Percentiles rank a stretch among this genome's conserved stretches.
phyloP scores from a whole-genome alignment of 2,329 filamentous ascomycete genomes.

The Intubia oerlemansii region DNA sequence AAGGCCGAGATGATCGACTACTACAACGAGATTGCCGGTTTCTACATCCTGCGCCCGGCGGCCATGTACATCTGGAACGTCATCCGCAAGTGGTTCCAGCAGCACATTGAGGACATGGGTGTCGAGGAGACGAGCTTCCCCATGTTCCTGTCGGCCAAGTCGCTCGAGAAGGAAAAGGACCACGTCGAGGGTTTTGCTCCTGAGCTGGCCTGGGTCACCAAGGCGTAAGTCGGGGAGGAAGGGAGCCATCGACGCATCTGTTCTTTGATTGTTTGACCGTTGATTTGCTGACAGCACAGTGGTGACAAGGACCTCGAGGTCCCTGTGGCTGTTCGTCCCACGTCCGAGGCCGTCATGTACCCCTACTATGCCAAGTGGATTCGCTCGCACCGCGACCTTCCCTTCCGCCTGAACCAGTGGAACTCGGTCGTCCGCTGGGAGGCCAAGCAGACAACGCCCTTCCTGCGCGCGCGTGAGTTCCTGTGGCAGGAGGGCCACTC shows the following conservation, averaged over 20 bases:
- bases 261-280: constrained; percentile 4
- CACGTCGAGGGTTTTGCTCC: constrained; percentile 98
- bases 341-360: constrained; percentile 72
- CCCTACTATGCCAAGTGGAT: constrained; percentile 96
- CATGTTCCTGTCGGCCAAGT: constrained; percentile 83
- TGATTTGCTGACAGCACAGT: constrained; percentile 19
- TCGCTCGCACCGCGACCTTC: constrained; percentile 83
- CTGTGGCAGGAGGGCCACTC: constrained; percentile 94
- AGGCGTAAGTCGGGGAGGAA: constrained; percentile 47
- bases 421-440: constrained; percentile 82
- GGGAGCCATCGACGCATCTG: too few relatives aligned
- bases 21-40: constrained; percentile 82
- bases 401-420: constrained; percentile 92
- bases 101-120: constrained; percentile 70
- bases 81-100: constrained; percentile 46
- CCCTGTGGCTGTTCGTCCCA: constrained; percentile 45
- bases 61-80: constrained; percentile 44
- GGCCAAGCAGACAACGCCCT: constrained; percentile 77
- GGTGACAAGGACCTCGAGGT: constrained; percentile 86
- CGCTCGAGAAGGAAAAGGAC: constrained; percentile 73
- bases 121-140: constrained; percentile 95
- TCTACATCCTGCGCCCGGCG: constrained; percentile 64
- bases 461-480: constrained; percentile 85
- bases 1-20: constrained; percentile 98
- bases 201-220: constrained; percentile 74